phyloP scores from a whole-genome alignment of 2,329 filamentous ascomycete species.

The Endoconidiophora laricicola region DNA sequence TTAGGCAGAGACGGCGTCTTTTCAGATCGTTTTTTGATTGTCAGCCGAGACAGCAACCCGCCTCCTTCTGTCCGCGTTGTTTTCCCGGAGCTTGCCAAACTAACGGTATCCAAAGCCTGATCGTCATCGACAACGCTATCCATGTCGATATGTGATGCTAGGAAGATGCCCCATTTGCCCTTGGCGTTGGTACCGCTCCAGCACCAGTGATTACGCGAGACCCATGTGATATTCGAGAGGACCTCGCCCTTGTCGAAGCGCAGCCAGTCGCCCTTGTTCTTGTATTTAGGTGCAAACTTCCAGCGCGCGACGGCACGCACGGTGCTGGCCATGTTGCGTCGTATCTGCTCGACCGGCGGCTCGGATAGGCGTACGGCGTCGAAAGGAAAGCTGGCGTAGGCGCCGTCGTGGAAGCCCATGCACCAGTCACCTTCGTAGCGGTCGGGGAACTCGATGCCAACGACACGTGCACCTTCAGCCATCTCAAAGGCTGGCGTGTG shows the following conservation, averaged over 20 bases:
- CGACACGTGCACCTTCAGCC: constrained; percentile 31
- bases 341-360: constrained; percentile 30
- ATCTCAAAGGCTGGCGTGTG: constrained; percentile 29
- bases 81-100: constrained; percentile 3
- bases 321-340: constrained; percentile 27
- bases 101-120: not conserved
- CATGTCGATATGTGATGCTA: constrained; percentile 31
- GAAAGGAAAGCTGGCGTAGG: constrained; percentile 31
- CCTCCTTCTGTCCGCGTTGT: not conserved
- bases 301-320: constrained; percentile 34
- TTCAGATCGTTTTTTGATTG: constrained; percentile 7
- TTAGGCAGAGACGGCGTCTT: constrained; percentile 3
- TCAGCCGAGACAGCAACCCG: constrained; percentile 6
- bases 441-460: constrained; percentile 33
- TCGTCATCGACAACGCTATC: constrained; percentile 25
- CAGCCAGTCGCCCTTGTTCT: constrained; percentile 30
- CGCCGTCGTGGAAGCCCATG: constrained; percentile 39
- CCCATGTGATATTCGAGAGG: constrained; percentile 45
- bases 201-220: constrained; percentile 35
- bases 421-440: constrained; percentile 39
- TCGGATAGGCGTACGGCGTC: constrained; percentile 32
- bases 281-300: constrained; percentile 32
- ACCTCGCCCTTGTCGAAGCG: constrained; percentile 49
- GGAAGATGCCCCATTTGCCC: constrained; percentile 37
- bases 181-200: constrained; percentile 37